phyloP scores from a whole-genome alignment of 2,329 filamentous ascomycete genomes.

The Pseudocercospora eumusae region DNA sequence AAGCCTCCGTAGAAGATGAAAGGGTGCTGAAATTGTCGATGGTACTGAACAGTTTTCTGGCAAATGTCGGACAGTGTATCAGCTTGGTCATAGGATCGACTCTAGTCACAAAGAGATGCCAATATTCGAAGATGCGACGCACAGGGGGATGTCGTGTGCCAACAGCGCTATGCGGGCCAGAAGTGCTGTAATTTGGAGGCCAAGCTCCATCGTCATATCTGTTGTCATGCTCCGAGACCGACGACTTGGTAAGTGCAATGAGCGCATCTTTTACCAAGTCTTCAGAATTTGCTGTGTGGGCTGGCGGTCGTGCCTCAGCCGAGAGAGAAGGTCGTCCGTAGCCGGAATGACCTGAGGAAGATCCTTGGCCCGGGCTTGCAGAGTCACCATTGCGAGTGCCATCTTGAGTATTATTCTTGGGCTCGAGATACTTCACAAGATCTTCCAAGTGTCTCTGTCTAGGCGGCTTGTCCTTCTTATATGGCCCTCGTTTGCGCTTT shows the following conservation, averaged over 20 bases:
- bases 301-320: constrained; percentile 3
- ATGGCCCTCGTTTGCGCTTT: constrained; percentile 37
- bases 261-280: constrained; percentile 35
- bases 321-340: constrained; percentile 3
- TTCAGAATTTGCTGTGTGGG: constrained; percentile 23
- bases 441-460: constrained; percentile 36
- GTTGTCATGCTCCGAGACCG: constrained; percentile 27
- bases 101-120: constrained; percentile 32
- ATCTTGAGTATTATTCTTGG: constrained; percentile 20
- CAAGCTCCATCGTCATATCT: constrained; percentile 21
- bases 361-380: constrained; percentile 18
- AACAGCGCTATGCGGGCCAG: background rate
- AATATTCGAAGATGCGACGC: constrained; percentile 32
- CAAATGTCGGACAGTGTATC: constrained; percentile 34
- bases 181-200: constrained; percentile 12
- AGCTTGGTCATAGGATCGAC: constrained; percentile 36
- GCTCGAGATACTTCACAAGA: constrained; percentile 34
- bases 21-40: constrained; percentile 25
- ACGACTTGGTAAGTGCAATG: constrained; percentile 32
- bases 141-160: constrained; percentile 24
- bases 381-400: background rate
- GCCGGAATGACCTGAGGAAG: constrained; percentile 12
- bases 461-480: constrained; percentile 36
- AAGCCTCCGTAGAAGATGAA: constrained; percentile 22
- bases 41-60: constrained; percentile 23